Evolutionary conservation across 208 protist genomes (phyloP).

Genomic region (Leishmania mexicana): DNA sequence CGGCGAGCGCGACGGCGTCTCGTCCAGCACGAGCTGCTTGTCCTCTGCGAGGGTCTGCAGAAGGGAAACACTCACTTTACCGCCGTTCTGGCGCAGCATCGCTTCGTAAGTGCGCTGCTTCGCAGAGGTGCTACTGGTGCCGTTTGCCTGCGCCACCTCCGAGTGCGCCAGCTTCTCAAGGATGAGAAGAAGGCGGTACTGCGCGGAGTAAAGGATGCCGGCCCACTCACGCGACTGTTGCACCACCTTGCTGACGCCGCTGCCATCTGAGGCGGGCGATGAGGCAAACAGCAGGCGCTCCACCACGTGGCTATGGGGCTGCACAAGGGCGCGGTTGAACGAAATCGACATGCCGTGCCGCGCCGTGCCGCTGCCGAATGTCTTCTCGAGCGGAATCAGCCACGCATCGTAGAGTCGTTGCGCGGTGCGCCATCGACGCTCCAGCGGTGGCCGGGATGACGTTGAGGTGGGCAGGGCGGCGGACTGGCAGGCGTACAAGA

Average conservation of each 20-base stretch:
- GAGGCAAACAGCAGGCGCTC: conserved; percentile 6
- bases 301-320: conserved; percentile 28
- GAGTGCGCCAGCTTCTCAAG: conserved; percentile 59
- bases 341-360: conserved; percentile 51
- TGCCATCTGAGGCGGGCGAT: not conserved
- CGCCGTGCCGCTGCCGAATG: conserved; percentile 29
- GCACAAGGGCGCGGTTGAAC: conserved; percentile 40
- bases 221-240: conserved; percentile 21
- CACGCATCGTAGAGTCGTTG: conserved; percentile 28
- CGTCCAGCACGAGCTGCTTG: conserved; percentile 64
- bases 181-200: conserved; percentile 74
- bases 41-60: conserved; percentile 76
- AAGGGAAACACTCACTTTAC: conserved; percentile 66
- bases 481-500: conserved; percentile 22
- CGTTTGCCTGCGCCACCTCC: conserved; percentile 62
- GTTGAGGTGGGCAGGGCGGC: not conserved
- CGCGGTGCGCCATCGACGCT: conserved; percentile 37
- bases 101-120: conserved; percentile 72
- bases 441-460: conserved; percentile 33
- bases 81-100: conserved; percentile 64
- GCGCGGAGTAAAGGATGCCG: conserved; percentile 49
- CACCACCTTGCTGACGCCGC: not conserved
- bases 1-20: conserved; percentile 55
- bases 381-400: conserved; percentile 28
- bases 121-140: conserved; percentile 38